Evolutionary conservation across 495 filamentous ascomycete species (phyloP), one percentile per base, ranked within the genome.

Genomic region (Jackrogersella multiformis): DNA sequence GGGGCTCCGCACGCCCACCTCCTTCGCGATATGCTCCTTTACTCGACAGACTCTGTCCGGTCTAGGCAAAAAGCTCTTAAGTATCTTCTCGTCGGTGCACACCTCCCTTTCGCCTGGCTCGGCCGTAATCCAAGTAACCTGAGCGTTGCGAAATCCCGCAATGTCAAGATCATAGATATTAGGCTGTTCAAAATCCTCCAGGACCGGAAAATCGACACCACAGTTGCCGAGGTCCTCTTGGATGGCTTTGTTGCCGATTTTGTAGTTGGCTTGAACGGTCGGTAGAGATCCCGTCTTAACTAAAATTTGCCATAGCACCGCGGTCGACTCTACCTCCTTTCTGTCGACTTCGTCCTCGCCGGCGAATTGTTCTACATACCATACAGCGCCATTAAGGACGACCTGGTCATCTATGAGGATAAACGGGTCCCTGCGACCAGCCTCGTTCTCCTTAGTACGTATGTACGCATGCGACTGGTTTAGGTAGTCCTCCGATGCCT

Each of bases 261-360:
- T 39, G 48, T 71, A 71, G 42, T 68, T 68, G 48, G 62, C 59
- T 13, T 28, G 46, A n/a, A 21, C 36, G 26, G 60, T n/a, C 18
- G 64, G 41, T 12, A 71, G 45, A 4, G 23, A 52, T 8, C 64
- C 64, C 9, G 58, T 60, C 46, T 57, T 55, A 5, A 64, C 20
- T n/a, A 65, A 54, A 20, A 66, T 66, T 32, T 66, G 18, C 70
- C 66, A 72, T 8, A 66, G 38, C 20, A 66, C 66, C 0, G 28
- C 32, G 0, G 57, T 63, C 30, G 46, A 66, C 48, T 32, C 54
- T 4, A 67, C 56, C 8, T 35, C 9, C 8, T 16, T 58, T 1
- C 57, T 20, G 4, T 61, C 54, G 0, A 63, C 57, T 6, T 56
- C 55, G 8, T 63, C 53, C 8, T 61, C 42, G 7, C 32, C 34